Conservation (phyloP, 2,329 filamentous ascomycete genomes). For the Fusarium nisikadoi region DNA sequence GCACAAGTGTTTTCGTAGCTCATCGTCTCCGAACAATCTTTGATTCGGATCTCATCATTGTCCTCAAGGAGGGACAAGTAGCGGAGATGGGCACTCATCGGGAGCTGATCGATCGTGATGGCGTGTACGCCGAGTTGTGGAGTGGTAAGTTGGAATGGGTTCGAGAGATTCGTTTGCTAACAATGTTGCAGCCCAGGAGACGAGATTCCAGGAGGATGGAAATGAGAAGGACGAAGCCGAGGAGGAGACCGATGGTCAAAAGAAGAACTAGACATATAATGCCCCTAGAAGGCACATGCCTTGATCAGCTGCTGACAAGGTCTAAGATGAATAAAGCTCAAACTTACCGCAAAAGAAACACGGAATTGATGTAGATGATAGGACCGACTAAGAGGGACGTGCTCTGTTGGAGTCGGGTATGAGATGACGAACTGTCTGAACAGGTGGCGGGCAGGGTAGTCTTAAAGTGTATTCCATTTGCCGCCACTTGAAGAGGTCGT, state of each 20-base stretch:
- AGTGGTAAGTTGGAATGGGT: slow-evolving; percentile 68
- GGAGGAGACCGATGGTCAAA: slow-evolving; percentile 31
- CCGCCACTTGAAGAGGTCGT: neutral
- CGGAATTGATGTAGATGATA: neutral
- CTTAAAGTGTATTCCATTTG: neutral
- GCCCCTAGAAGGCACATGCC: neutral
- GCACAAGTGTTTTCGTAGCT: slow-evolving; percentile 95
- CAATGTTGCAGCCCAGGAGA: slow-evolving; percentile 66
- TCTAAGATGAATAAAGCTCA: slow-evolving; percentile 24
- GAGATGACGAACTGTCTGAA: neutral
- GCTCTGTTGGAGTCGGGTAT: neutral
- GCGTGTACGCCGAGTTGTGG: slow-evolving; percentile 91
- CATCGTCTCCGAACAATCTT: slow-evolving; percentile 93
- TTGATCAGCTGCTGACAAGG: neutral
- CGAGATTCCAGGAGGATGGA: slow-evolving; percentile 62
- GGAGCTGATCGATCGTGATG: slow-evolving; percentile 79
- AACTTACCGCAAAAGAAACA: neutral
- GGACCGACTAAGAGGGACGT: neutral
- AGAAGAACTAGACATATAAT: slow-evolving; percentile 12
- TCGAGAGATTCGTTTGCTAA: slow-evolving; percentile 10
- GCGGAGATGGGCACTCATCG: slow-evolving; percentile 90
- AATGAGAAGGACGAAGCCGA: slow-evolving; percentile 52
- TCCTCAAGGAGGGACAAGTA: slow-evolving; percentile 84
- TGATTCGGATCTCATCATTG: slow-evolving; percentile 92
- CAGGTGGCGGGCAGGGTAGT: rapidly evolving